Evolutionary conservation across 2,329 filamentous ascomycete genomes (phyloP).

Genomic region (Trichoderma atrobrunneum): DNA sequence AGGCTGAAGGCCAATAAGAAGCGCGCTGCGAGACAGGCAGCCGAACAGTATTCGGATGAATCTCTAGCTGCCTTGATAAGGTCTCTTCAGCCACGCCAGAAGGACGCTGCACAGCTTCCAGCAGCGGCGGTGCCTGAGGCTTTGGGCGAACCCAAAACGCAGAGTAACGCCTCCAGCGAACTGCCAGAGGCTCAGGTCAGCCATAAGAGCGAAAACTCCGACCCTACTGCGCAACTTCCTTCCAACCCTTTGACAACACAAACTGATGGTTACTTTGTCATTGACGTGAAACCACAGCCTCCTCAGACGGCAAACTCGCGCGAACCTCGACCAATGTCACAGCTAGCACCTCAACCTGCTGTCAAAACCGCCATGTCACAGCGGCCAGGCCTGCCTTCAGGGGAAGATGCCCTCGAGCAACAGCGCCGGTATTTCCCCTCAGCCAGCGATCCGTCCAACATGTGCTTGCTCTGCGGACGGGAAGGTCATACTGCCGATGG

Average conservation of each 20-base stretch:
- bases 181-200: neutral
- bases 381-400: constrained; percentile 28
- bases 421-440: constrained; percentile 53
- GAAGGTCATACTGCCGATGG: constrained; percentile 43
- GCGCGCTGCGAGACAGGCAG: constrained; percentile 32
- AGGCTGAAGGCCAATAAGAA: constrained; percentile 34
- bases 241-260: neutral
- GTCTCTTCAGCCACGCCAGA: constrained; percentile 18
- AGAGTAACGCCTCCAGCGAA: neutral
- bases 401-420: constrained; percentile 37
- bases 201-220: neutral
- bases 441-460: constrained; percentile 38
- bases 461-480: constrained; percentile 53
- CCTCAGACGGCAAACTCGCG: neutral
- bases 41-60: constrained; percentile 27
- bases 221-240: neutral
- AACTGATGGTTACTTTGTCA: neutral
- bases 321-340: neutral
- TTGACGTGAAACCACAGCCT: constrained; percentile 3
- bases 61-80: constrained; percentile 26
- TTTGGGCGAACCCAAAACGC: neutral
- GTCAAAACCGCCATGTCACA: constrained; percentile 10
- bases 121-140: neutral
- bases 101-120: neutral
- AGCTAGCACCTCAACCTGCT: neutral